These are phyloP conservation scores for Trametes hirsuta DNA, from an alignment of 1,284 basidiomycete species.

Conservation along the genomic window DNA sequence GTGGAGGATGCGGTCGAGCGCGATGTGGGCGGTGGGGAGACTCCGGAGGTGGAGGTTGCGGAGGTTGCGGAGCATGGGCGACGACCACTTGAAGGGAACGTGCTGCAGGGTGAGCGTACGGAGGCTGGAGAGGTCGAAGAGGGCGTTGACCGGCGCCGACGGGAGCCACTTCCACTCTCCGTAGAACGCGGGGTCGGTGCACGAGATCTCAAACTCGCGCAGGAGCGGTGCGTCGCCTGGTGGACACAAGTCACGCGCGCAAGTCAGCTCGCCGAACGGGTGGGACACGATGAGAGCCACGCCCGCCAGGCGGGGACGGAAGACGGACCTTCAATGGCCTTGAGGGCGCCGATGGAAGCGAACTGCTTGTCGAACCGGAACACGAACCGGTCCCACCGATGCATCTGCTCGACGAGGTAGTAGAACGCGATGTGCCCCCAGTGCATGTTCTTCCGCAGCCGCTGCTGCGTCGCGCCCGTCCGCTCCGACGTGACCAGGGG, in stretches of 20 bases:
- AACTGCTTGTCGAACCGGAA: constrained; percentile 78
- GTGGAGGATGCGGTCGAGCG: constrained; percentile 65
- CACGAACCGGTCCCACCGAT: constrained; percentile 77
- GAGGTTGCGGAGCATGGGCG: constrained; percentile 64
- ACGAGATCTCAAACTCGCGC: constrained; percentile 75
- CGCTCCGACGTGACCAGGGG: constrained; percentile 19
- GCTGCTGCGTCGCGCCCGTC: constrained; percentile 19
- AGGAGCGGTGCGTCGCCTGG: constrained; percentile 71
- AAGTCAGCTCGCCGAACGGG: no score
- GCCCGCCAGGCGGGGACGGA: background rate
- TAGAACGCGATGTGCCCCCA: constrained; percentile 80
- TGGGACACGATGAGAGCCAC: background rate
- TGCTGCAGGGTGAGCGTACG: constrained; percentile 63
- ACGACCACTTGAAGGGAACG: constrained; percentile 75
- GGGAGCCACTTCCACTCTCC: constrained; percentile 75
- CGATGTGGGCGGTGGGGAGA: constrained; percentile 61
- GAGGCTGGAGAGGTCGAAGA: constrained; percentile 48
- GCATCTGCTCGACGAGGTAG: constrained; percentile 77
- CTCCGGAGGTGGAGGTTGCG: constrained; percentile 62
- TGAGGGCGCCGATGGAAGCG: constrained; percentile 67
- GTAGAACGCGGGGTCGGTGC: constrained; percentile 62
- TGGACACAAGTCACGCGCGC: background rate
- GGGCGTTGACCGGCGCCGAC: constrained; percentile 43
- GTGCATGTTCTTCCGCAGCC: constrained; percentile 51
- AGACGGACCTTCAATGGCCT: constrained; percentile 64